Evolutionary conservation across 148 eudicot genomes (phyloP), one percentile per base, ranked within the genome.

Genomic region (Rhododendron griersonianum): DNA sequence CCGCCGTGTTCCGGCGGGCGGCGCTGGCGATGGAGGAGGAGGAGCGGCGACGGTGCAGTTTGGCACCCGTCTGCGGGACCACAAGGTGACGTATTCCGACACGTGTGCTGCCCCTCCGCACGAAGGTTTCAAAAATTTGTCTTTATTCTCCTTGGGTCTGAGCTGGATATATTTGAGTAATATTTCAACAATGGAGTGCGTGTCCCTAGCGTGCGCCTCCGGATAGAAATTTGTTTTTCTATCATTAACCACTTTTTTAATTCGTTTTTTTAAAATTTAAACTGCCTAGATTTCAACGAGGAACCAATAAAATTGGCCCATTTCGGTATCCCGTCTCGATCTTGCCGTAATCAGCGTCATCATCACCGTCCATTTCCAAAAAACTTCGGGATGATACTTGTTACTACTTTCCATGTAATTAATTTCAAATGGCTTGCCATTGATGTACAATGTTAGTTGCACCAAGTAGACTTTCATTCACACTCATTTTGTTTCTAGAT

Each of bases 1-100:
- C 98, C 4, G 86, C 90, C 30, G 94, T 96, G 86, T 95, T 96
- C 85, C 91, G 93, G 39, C 89, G 91, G 15, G 90, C 83, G 59
- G 84, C 75, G 81, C 69, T 53, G 81, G 80, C 41, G 63, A 84
- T 81, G n/a, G 85, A 45, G 10, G 92, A 45, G 21, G 93, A 79
- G 78, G 89, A 86, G 28, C 85, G 63, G 15, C 91, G 87, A 21
- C 90, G 86, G 84, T 85, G 80, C 45, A 85, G 80, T 75, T 63
- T 89, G 84, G 71, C 92, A 5, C 37, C 90, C 91, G 3, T 37
- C 89, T 92, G 91, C 85, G 92, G 94, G 83, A 89, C 93, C 87
- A 91, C 91, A 0, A 87, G 94, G 13, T 93, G 86, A 92, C 80
- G 9, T n/a, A 2, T 3, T 1, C 16, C 5, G 57, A 81, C 48